Conservation (phyloP, 108 stramenopile species). For the Cyclostephanos tholiformis region DNA sequence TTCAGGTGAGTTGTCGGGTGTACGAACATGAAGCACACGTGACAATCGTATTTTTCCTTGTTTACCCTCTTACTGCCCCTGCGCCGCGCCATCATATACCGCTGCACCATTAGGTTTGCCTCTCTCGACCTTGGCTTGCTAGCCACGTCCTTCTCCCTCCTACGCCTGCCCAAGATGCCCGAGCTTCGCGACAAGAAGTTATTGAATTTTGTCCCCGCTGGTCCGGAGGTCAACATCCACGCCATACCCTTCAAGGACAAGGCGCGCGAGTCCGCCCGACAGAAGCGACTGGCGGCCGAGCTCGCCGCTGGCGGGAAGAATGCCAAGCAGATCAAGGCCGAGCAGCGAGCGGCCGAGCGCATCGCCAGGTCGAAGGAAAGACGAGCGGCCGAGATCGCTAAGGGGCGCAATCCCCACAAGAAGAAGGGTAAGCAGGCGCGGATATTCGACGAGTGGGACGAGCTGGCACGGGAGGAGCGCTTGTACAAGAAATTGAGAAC, state of each 20-base stretch:
- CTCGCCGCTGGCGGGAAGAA: conserved; percentile 89
- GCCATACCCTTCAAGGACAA: conserved; percentile 90
- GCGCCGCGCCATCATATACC: not conserved
- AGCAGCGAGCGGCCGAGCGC: conserved; percentile 78
- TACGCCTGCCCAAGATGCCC: conserved; percentile 97
- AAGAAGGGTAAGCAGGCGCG: conserved; percentile 85
- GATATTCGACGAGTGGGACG: conserved; percentile 98
- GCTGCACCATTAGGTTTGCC: conserved; percentile 64
- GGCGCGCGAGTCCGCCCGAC: conserved; percentile 86
- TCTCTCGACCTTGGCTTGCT: conserved; percentile 88
- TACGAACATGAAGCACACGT: not conserved
- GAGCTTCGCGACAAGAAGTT: conserved; percentile 81
- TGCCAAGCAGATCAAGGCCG: conserved; percentile 90
- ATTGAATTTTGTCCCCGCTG: conserved; percentile 75
- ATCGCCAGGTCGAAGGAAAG: conserved; percentile 61
- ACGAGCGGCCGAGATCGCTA: conserved; percentile 63
- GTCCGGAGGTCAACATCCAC: conserved; percentile 80
- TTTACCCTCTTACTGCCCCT: not conserved
- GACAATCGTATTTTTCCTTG: not conserved
- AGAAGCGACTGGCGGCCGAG: conserved; percentile 84
- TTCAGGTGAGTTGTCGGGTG: conserved; percentile 65
- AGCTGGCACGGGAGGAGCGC: conserved; percentile 95
- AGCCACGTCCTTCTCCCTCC: conserved; percentile 90
- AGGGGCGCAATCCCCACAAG: conserved; percentile 90
- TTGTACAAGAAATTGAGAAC: conserved; percentile 85